These are phyloP conservation scores for Mycena floridula DNA, from an alignment of 768 basidiomycete genomes.

Conservation along the genomic window DNA sequence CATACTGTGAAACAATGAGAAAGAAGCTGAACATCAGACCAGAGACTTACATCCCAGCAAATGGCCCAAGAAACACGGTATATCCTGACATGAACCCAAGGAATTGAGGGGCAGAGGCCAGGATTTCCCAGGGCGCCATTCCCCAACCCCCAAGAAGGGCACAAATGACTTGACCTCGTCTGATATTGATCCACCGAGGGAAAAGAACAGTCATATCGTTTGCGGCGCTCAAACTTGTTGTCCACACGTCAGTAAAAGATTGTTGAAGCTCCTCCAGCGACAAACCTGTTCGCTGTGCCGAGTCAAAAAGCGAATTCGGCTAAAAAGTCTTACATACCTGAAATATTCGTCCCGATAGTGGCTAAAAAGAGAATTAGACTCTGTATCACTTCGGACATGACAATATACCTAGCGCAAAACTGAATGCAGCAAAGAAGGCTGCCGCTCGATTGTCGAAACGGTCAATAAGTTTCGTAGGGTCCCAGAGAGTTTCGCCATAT, in stretches of 20 bases:
- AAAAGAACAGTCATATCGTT: constrained; percentile 82
- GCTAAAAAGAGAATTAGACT: too few relatives aligned
- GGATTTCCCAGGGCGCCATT: constrained; percentile 83
- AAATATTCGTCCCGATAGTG: constrained; percentile 68
- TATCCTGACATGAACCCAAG: constrained; percentile 78
- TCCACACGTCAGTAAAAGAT: background rate
- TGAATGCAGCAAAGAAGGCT: constrained; percentile 76
- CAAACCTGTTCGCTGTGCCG: constrained; percentile 61
- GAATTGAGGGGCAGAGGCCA: constrained; percentile 62
- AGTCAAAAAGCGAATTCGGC: too few relatives aligned
- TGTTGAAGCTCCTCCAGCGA: background rate
- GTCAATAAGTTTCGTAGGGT: constrained; percentile 71
- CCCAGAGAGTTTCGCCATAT: constrained; percentile 65
- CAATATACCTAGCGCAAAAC: too few relatives aligned
- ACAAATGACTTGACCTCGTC: constrained; percentile 73
- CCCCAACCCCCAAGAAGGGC: constrained; percentile 82
- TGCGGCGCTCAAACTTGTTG: constrained; percentile 52
- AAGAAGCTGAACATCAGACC: too few relatives aligned
- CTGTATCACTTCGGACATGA: too few relatives aligned
- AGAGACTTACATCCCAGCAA: constrained; percentile 65
- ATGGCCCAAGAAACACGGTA: constrained; percentile 81
- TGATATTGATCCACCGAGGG: constrained; percentile 76
- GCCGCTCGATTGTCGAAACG: constrained; percentile 82
- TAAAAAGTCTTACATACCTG: too few relatives aligned
- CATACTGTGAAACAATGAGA: background rate